Conservation (phyloP, 2,329 filamentous ascomycete species). For the Sporothrix variecibatus region DNA sequence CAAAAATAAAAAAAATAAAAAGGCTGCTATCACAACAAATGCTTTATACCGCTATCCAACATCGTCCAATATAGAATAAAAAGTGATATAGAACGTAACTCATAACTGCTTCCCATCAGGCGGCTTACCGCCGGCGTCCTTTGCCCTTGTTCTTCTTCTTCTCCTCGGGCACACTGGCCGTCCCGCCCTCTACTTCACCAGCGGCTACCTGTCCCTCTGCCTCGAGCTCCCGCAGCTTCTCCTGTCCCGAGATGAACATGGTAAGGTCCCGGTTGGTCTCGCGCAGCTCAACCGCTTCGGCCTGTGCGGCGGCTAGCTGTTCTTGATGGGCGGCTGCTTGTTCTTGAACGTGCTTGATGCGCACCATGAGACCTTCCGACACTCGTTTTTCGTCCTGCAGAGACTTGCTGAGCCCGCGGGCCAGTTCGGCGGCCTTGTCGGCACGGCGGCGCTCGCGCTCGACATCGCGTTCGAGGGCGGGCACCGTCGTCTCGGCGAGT, state of each 20-base stretch:
- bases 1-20: neutral
- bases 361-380: constrained; percentile 74
- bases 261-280: constrained; percentile 85
- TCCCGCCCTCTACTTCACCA: constrained; percentile 75
- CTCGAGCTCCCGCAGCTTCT: constrained; percentile 74
- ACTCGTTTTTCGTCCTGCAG: constrained; percentile 86
- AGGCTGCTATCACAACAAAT: neutral
- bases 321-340: constrained; percentile 60
- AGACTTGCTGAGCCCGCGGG: constrained; percentile 71
- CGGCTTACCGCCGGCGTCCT: constrained; percentile 23
- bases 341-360: constrained; percentile 73
- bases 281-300: constrained; percentile 70
- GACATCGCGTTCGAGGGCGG: constrained; percentile 71
- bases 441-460: constrained; percentile 68
- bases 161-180: constrained; percentile 63
- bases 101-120: neutral
- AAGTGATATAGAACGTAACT: neutral
- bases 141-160: constrained; percentile 48
- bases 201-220: constrained; percentile 59
- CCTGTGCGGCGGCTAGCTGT: constrained; percentile 58
- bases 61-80: neutral
- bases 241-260: constrained; percentile 83
- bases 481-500: constrained; percentile 59
- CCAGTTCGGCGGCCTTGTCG: constrained; percentile 72
- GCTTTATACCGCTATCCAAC: neutral